These are phyloP conservation scores for Begonia loranthoides DNA, from an alignment of 306 rosid species.

Conservation along the genomic window DNA sequence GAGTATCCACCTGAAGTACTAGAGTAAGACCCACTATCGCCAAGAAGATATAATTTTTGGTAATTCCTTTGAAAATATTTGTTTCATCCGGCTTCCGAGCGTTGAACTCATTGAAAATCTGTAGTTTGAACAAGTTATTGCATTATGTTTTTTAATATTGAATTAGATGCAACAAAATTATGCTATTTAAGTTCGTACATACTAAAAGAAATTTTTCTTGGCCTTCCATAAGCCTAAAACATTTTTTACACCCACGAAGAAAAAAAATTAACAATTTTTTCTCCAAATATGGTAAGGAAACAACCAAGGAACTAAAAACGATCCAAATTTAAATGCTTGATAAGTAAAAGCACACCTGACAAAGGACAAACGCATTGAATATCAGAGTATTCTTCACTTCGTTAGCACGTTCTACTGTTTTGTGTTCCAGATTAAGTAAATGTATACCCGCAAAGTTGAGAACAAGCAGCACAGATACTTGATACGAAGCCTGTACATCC, in stretches of 20 bases:
- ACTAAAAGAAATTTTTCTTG: no score
- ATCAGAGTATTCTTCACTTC: slow-evolving; percentile 75
- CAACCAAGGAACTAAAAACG: no score
- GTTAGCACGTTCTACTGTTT: slow-evolving; percentile 16
- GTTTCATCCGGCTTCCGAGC: slow-evolving; percentile 78
- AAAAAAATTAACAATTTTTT: no score
- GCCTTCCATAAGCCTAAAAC: no score
- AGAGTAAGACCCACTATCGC: slow-evolving; percentile 59
- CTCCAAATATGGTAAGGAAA: no score
- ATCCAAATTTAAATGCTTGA: no score
- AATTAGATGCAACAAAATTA: no score
- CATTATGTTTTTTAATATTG: no score
- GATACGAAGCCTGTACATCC: slow-evolving; percentile 59
- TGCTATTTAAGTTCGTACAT: no score
- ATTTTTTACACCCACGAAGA: no score
- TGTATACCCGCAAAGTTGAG: slow-evolving; percentile 54
- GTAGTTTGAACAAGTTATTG: slow-evolving; percentile 9
- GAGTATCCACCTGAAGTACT: slow-evolving; percentile 60
- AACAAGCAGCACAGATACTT: slow-evolving; percentile 60
- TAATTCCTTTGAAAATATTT: slow-evolving; percentile 66
- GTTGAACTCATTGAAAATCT: slow-evolving; percentile 85
- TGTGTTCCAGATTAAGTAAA: slow-evolving; percentile 30
- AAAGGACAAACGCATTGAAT: slow-evolving; percentile 87
- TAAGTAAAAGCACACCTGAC: slow-evolving; percentile 51
- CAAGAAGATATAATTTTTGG: slow-evolving; percentile 57